A percentile compares a stretch with the other conserved stretches of the same genome.
phyloP scores from a whole-genome alignment of 495 filamentous ascomycete species.

The Penicillium steckii region DNA sequence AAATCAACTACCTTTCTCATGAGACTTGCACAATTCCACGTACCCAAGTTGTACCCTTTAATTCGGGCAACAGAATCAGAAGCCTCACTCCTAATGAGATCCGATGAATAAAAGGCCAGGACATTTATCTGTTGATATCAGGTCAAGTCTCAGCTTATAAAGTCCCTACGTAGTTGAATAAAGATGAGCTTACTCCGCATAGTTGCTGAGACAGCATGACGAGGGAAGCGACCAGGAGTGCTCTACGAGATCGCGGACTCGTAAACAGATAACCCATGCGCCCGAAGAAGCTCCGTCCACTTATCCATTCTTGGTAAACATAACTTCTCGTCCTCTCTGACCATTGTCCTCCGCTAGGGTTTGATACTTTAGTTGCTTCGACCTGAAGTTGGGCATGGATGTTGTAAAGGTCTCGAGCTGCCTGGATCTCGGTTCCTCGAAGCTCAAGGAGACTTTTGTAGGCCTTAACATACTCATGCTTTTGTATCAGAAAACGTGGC shows the following conservation, averaged over 20 bases:
- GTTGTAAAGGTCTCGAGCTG: constrained; percentile 71
- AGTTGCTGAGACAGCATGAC: constrained; percentile 4
- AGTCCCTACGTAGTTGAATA: background rate
- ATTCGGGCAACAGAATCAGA: background rate
- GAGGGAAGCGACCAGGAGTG: constrained; percentile 3
- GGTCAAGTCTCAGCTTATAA: background rate
- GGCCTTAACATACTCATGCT: constrained; percentile 57
- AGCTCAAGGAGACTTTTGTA: constrained; percentile 58
- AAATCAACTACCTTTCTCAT: too few species aligned
- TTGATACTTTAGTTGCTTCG: constrained; percentile 23
- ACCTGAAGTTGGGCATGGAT: constrained; percentile 58
- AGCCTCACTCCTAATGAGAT: background rate
- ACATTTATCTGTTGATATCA: background rate
- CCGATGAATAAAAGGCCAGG: constrained; percentile 1
- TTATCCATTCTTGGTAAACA: constrained; percentile 12
- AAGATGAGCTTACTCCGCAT: background rate
- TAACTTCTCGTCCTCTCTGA: background rate
- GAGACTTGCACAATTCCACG: background rate
- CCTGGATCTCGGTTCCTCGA: constrained; percentile 62
- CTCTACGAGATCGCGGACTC: background rate
- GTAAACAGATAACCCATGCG: background rate
- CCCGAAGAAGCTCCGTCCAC: background rate
- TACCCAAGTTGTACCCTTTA: background rate
- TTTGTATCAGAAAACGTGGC: constrained; percentile 2
- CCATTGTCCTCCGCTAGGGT: background rate